Conservation (phyloP, 2,329 filamentous ascomycete species). For the Fusarium sp. region DNA sequence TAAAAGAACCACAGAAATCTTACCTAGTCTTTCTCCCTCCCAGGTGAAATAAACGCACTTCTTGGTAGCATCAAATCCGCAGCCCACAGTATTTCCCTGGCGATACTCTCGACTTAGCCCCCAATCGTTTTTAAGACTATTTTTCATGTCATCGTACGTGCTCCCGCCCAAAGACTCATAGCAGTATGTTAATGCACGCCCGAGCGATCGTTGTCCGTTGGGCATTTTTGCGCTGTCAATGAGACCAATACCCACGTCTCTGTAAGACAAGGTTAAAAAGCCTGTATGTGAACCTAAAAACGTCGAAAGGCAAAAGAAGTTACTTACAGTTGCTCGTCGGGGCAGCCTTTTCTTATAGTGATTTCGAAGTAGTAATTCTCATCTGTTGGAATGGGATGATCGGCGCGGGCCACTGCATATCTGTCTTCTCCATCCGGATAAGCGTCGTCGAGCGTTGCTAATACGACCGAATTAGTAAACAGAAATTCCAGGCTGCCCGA, state of each 20-base stretch:
- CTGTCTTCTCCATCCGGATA: not conserved
- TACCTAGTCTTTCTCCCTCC: not conserved
- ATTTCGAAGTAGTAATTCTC: not conserved
- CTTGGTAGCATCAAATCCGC: not conserved
- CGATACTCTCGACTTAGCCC: not conserved
- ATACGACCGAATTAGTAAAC: rapidly evolving
- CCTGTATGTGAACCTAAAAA: not conserved
- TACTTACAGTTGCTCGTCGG: not conserved
- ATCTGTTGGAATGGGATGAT: not conserved
- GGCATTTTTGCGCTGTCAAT: not conserved
- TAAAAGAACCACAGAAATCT: not conserved
- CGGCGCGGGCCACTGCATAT: not conserved
- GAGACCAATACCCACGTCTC: not conserved
- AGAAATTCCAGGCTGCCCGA: rapidly evolving
- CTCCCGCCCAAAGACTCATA: not conserved
- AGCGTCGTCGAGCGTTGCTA: not conserved
- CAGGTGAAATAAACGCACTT: not conserved
- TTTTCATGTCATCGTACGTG: not conserved
- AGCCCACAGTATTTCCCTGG: not conserved
- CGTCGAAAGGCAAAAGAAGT: rapidly evolving
- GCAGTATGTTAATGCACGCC: not conserved
- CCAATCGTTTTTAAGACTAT: not conserved
- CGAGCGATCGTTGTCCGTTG: not conserved
- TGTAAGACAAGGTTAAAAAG: not conserved
- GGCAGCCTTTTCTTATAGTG: not conserved